Evolutionary conservation across 169 alveolate species (phyloP).

Genomic region (Besnoitia besnoiti): DNA sequence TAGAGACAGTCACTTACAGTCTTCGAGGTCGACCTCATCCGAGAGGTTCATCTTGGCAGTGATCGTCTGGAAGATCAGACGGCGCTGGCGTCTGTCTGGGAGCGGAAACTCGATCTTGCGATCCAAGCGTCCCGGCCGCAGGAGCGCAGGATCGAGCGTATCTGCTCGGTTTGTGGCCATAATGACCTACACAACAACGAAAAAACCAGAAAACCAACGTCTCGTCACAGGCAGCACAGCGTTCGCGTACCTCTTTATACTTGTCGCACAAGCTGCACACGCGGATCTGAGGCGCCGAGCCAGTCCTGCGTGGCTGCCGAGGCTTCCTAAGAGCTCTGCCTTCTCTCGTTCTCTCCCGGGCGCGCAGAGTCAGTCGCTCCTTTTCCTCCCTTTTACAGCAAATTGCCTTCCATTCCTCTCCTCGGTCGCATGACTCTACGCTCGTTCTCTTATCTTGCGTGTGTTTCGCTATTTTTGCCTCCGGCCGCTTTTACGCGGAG

Average conservation of each 20-base stretch:
- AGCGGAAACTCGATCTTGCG: slow-evolving; percentile 98
- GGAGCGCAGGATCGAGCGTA: slow-evolving; percentile 98
- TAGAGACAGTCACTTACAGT: slow-evolving; percentile 72
- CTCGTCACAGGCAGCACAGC: too few species aligned
- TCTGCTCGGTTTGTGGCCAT: slow-evolving; percentile 99
- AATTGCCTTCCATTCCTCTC: neutral
- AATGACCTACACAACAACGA: slow-evolving; percentile 80
- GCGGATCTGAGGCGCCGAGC: too few species aligned
- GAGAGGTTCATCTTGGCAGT: slow-evolving; percentile 97
- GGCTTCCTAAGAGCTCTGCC: too few species aligned
- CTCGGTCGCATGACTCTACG: neutral
- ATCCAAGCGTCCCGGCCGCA: slow-evolving; percentile 98
- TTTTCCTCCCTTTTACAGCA: too few species aligned
- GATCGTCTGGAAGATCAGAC: slow-evolving; percentile 92
- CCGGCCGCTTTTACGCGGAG: too few species aligned
- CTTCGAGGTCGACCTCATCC: slow-evolving; percentile 98
- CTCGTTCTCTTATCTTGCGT: neutral
- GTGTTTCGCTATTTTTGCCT: too few species aligned
- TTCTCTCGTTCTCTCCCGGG: too few species aligned
- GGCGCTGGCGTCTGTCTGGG: slow-evolving; percentile 97
- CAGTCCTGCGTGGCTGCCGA: too few species aligned
- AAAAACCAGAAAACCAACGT: neutral
- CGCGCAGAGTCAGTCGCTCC: too few species aligned
- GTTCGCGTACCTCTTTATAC: too few species aligned
- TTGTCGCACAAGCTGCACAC: too few species aligned